phyloP scores from a whole-genome alignment of 106 monocot species.

The Phalaenopsis equestris region DNA sequence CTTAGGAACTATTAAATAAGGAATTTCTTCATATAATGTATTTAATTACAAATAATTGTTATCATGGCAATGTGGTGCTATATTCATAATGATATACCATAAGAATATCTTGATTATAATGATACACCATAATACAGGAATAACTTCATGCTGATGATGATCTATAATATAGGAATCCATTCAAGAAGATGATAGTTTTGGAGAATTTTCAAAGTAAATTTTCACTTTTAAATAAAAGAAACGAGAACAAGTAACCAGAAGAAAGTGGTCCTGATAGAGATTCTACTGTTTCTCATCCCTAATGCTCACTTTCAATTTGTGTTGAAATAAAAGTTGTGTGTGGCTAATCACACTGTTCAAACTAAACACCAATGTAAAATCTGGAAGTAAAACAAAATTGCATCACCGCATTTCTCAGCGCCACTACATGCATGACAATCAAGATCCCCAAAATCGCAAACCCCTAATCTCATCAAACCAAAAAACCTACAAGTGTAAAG shows the following conservation, averaged over 20 bases:
- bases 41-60: not conserved
- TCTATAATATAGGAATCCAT: not conserved
- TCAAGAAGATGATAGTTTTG: not conserved
- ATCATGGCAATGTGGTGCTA: not conserved
- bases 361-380: not conserved
- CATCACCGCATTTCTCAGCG: not conserved
- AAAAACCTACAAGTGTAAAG: not conserved
- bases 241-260: not conserved
- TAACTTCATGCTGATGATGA: not conserved
- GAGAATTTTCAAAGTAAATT: not conserved
- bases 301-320: not conserved
- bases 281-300: not conserved
- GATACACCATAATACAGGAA: not conserved
- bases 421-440: not conserved
- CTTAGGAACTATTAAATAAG: not conserved
- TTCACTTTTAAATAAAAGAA: not conserved
- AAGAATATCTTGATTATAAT: not conserved
- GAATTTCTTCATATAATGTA: not conserved
- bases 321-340: not conserved
- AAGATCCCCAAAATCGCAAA: not conserved
- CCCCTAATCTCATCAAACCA: not conserved
- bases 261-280: not conserved
- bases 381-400: not conserved
- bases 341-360: not conserved
- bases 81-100: not conserved